Percentiles rank a stretch among this genome's conserved stretches.
These are phyloP conservation scores for Byssothecium circinans DNA, from an alignment of 2,329 filamentous ascomycete species.

Conservation along the genomic window DNA sequence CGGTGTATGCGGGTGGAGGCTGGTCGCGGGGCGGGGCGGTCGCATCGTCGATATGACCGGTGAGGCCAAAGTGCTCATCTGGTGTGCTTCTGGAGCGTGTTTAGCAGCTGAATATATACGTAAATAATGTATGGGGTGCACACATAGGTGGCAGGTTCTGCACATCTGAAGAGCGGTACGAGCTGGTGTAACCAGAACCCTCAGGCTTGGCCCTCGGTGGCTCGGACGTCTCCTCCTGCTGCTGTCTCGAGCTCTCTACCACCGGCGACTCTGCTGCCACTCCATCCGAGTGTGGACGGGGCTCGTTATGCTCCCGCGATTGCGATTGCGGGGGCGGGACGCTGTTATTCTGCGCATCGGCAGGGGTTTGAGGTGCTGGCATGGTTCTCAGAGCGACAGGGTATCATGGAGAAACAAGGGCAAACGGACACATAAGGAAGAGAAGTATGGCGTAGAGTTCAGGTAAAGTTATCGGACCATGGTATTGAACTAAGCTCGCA, in stretches of 20 bases:
- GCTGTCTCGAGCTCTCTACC: conserved; percentile 4
- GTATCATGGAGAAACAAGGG: conserved; percentile 12
- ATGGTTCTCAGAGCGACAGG: conserved; percentile 6
- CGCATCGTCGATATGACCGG: conserved; percentile 16
- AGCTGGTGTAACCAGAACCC: conserved; percentile 29
- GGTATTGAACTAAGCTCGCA: neutral
- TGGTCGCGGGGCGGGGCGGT: conserved; percentile 19
- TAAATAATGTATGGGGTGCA: neutral
- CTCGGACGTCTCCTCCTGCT: conserved; percentile 7
- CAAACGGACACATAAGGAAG: neutral
- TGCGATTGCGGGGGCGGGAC: conserved; percentile 20
- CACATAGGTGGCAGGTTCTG: conserved; percentile 15
- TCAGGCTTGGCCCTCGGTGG: conserved; percentile 23
- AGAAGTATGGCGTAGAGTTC: neutral
- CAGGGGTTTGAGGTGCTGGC: conserved; percentile 21
- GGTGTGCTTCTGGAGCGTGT: conserved; percentile 10
- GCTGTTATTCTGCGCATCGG: conserved; percentile 17
- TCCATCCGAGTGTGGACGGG: conserved; percentile 17
- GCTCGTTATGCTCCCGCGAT: conserved; percentile 1
- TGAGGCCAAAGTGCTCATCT: conserved; percentile 17
- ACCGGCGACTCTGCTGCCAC: conserved; percentile 7
- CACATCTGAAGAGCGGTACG: conserved; percentile 29
- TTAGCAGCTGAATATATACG: neutral
- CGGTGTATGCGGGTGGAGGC: conserved; percentile 46
- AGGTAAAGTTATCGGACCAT: neutral